A percentile compares a stretch with the other conserved stretches of the same genome.
Evolutionary conservation across 2,329 filamentous ascomycete species (phyloP).

Genomic region (Ceratocystis destructans): DNA sequence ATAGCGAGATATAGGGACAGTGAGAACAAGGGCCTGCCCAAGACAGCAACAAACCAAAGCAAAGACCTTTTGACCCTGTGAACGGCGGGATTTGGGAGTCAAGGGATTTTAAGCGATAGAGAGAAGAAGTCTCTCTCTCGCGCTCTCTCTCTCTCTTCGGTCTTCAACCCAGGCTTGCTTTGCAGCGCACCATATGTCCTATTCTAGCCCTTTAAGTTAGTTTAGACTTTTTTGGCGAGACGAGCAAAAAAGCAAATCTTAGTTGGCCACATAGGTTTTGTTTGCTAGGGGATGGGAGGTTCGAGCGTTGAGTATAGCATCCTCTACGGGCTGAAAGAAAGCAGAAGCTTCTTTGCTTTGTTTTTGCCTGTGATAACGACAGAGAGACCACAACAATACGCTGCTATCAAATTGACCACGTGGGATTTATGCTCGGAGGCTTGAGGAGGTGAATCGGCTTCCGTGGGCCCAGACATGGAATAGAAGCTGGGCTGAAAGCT

Average conservation of each 20-base stretch:
- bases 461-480: neutral
- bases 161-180: neutral
- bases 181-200: slow-evolving; percentile 5
- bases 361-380: neutral
- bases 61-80: slow-evolving; percentile 3
- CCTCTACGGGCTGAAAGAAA: neutral
- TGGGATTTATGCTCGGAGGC: neutral
- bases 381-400: neutral
- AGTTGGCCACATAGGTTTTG: too few species aligned
- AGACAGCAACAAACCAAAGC: neutral
- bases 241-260: neutral
- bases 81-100: neutral
- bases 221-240: neutral
- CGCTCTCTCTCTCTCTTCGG: neutral
- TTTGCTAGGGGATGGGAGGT: neutral
- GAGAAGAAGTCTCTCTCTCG: neutral
- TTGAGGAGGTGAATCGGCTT: neutral
- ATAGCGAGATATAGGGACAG: neutral
- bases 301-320: too few species aligned
- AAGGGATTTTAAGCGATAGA: neutral
- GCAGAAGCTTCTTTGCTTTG: neutral
- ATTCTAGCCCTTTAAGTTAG: slow-evolving; percentile 7
- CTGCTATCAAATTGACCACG: neutral
- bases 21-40: neutral
- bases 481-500: neutral